Percentiles rank a stretch among this genome's conserved stretches.
Conservation (phyloP, 2,329 filamentous ascomycete genomes). For the Thielaviopsis ethacetica region DNA sequence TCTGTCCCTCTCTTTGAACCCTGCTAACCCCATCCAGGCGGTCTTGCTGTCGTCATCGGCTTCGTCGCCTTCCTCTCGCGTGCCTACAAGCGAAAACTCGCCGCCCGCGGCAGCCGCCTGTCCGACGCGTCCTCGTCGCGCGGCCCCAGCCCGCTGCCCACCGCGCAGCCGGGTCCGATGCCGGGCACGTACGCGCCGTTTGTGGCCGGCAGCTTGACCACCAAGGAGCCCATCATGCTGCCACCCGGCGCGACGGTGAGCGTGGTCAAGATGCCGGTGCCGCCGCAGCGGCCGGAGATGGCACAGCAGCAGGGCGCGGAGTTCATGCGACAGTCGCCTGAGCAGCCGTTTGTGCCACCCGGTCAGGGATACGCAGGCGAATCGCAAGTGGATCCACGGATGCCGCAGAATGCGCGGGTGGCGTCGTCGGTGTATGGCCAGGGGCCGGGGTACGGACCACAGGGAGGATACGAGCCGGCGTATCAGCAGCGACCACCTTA, state of each 20-base stretch:
- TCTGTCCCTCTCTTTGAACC: neutral
- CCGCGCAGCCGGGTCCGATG: constrained; percentile 6
- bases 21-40: neutral
- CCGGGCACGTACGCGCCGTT: constrained; percentile 10
- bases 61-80: constrained; percentile 7
- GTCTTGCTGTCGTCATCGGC: constrained; percentile 9
- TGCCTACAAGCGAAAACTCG: constrained; percentile 1
- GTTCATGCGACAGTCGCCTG: neutral
- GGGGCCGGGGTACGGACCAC: neutral
- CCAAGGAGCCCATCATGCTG: constrained; percentile 9
- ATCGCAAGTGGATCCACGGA: neutral
- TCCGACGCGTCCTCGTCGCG: neutral
- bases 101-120: neutral
- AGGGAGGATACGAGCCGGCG: neutral
- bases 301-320: neutral
- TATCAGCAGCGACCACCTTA: neutral
- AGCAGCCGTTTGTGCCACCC: neutral
- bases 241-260: constrained; percentile 2
- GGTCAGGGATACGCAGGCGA: neutral
- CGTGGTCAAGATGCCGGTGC: neutral
- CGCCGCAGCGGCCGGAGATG: neutral
- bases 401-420: neutral
- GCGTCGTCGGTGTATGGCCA: neutral
- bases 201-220: constrained; percentile 1
- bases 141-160: neutral